phyloP scores from a whole-genome alignment of 306 rosid species.

The Calophaca sinica region DNA sequence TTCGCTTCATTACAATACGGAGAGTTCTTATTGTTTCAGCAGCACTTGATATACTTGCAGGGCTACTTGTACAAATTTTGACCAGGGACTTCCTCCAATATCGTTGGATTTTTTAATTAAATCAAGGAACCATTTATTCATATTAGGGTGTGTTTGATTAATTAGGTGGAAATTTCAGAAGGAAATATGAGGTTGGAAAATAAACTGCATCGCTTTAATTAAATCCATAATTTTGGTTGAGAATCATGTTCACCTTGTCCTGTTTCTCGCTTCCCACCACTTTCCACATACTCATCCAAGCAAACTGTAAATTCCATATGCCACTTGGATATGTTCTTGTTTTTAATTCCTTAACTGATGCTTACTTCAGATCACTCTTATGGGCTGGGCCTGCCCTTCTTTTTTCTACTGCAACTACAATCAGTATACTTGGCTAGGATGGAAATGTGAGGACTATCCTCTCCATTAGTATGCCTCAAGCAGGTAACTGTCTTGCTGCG shows the following conservation, averaged over 20 bases:
- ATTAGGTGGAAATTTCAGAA: slow-evolving; percentile 29
- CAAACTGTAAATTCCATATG: slow-evolving; percentile 32
- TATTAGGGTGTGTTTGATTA: slow-evolving; percentile 35
- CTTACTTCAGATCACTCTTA: slow-evolving; percentile 88
- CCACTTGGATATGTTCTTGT: slow-evolving; percentile 25
- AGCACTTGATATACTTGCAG: slow-evolving; percentile 85
- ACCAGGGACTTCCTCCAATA: slow-evolving; percentile 97
- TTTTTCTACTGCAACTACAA: slow-evolving; percentile 89
- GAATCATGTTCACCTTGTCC: slow-evolving; percentile 26
- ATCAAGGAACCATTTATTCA: slow-evolving; percentile 33
- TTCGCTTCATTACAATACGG: slow-evolving; percentile 55
- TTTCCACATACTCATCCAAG: slow-evolving; percentile 30
- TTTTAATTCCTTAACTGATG: slow-evolving; percentile 69
- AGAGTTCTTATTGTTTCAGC: slow-evolving; percentile 91
- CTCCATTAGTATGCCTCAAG: slow-evolving; percentile 77
- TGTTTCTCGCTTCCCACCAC: slow-evolving; percentile 34
- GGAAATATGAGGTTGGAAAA: slow-evolving; percentile 35
- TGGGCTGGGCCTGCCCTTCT: slow-evolving; percentile 99
- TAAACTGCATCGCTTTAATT: slow-evolving; percentile 31
- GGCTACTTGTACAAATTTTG: slow-evolving; percentile 79
- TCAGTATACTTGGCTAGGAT: slow-evolving; percentile 97
- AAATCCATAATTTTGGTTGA: slow-evolving; percentile 22
- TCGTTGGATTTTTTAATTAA: slow-evolving; percentile 56
- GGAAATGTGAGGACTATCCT: slow-evolving; percentile 94
- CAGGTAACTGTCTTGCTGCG: slow-evolving; percentile 63